Evolutionary conservation across 2,329 filamentous ascomycete species (phyloP), one percentile per base, ranked within the genome.

Genomic region (Madurella mycetomatis): DNA sequence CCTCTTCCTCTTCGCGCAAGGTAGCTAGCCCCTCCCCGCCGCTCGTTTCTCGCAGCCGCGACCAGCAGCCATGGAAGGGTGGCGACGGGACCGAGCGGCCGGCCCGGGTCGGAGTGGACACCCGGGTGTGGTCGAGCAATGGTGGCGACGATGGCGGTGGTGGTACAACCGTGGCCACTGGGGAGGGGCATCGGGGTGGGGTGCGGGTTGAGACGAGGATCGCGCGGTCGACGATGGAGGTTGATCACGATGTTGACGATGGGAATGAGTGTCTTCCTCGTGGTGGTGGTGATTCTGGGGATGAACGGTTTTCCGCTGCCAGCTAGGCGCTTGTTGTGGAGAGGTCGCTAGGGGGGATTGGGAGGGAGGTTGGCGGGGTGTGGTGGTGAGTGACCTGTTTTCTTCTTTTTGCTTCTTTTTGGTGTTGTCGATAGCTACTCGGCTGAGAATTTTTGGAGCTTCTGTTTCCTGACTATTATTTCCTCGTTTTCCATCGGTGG

Each of bases 201-300:
- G 60, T 62, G 3, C 46, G 49, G n/a, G 47, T 62, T 12, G 53
- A 60, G 51, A 62, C 60, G 34, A 46, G 44, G 13, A 60, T 60
- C 30, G 53, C 53, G 25, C 45, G 45, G 17, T 43, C n/a, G 25
- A 17, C n/a, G 25, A 17, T 32, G 13, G 50, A 53, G 40, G 32
- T 46, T 9, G 44, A 41, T 41, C 1, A 34, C 12, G 47, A 32
- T 17, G 9, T 19, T 31, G 41, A 40, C 7, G n/a, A 1, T n/a
- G 30, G n/a, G 9, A 5, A 15, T 37, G 47, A n/a, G n/a, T n/a
- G 31, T 25, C 18, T 30, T 19, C 7, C 2, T 11, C 1, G 48
- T 16, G 17, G 25, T 16, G 42, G 16, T 31, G 11, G 16, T 5
- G 34, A 25, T 30, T 8, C 19, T 17, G 4, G 4, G 25, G 25